Conservation (phyloP, 345 rosid species). For the Crucihimalaya himalaica region DNA sequence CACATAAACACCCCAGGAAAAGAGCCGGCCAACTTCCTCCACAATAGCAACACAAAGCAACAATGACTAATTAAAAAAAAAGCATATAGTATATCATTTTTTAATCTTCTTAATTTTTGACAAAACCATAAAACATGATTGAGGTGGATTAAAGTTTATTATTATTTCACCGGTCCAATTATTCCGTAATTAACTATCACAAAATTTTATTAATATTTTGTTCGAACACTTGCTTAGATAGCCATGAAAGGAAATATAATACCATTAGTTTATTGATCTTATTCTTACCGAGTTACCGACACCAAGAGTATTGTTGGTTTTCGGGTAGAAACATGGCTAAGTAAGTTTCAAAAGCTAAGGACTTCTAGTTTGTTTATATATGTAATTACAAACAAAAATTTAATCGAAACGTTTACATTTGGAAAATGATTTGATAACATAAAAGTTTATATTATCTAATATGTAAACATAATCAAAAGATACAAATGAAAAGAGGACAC, state of each 20-base stretch:
- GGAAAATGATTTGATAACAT: not conserved
- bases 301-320: slow-evolving; percentile 2
- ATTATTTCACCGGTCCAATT: slow-evolving; percentile 7
- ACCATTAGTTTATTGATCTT: slow-evolving; percentile 3
- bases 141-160: not conserved
- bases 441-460: too few species aligned
- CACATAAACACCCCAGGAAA: slow-evolving; percentile 35
- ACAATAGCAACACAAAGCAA: slow-evolving; percentile 50
- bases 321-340: slow-evolving; percentile 4
- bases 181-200: slow-evolving; percentile 23
- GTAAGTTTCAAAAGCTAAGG: slow-evolving; percentile 3
- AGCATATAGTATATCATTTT: not conserved
- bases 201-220: too few species aligned
- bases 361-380: not conserved
- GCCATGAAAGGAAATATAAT: slow-evolving; percentile 7
- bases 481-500: not conserved
- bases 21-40: slow-evolving; percentile 57
- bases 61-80: slow-evolving; percentile 33
- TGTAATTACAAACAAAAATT: not conserved
- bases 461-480: slow-evolving; percentile 12
- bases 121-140: slow-evolving; percentile 21
- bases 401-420: not conserved
- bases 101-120: slow-evolving; percentile 15
- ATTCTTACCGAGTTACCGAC: slow-evolving; percentile 33
- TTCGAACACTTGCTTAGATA: slow-evolving; percentile 16